Percentiles rank a stretch among this genome's conserved stretches.
Evolutionary conservation across 164 flowering plant genomes (phyloP).

Genomic region (Hamamelis virginiana): DNA sequence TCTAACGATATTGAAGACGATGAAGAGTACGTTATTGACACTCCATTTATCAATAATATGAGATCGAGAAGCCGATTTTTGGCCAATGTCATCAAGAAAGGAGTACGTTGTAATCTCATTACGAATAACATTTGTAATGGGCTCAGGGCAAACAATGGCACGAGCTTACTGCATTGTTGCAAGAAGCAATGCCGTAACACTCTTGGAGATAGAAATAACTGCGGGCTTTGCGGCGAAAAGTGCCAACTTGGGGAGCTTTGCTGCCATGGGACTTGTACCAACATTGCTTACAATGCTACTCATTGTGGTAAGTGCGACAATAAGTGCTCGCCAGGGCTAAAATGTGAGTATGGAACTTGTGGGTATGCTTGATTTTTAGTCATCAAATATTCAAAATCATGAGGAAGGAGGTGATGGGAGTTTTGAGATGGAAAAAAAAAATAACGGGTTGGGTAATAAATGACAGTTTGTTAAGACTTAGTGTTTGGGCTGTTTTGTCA

Average conservation of each 20-base stretch:
- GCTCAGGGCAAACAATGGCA: conserved; percentile 37
- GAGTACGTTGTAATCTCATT: conserved; percentile 21
- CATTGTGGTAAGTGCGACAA: conserved; percentile 60
- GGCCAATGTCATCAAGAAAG: conserved; percentile 29
- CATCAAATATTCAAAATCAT: background rate
- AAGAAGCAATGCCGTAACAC: conserved; percentile 59
- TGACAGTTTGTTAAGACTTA: too few species aligned
- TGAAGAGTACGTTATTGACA: conserved; percentile 25
- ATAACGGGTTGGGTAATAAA: conserved; percentile 1
- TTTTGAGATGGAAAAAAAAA: conserved; percentile 4
- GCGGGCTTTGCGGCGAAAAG: conserved; percentile 47
- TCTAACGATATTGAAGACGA: conserved; percentile 12
- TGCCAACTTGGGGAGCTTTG: conserved; percentile 52
- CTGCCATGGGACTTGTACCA: conserved; percentile 47
- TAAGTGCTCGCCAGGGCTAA: conserved; percentile 38
- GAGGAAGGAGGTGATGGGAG: background rate
- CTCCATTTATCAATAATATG: background rate
- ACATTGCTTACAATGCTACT: conserved; percentile 19
- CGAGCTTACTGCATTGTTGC: conserved; percentile 51
- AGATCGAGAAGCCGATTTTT: conserved; percentile 28
- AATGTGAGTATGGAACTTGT: conserved; percentile 50
- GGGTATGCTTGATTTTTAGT: conserved; percentile 47
- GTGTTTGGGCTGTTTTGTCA: too few species aligned
- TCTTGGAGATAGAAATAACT: conserved; percentile 53
- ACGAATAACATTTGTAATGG: conserved; percentile 37